These are phyloP conservation scores for Xylaria telfairii DNA, from an alignment of 495 filamentous ascomycete species.

Conservation along the genomic window DNA sequence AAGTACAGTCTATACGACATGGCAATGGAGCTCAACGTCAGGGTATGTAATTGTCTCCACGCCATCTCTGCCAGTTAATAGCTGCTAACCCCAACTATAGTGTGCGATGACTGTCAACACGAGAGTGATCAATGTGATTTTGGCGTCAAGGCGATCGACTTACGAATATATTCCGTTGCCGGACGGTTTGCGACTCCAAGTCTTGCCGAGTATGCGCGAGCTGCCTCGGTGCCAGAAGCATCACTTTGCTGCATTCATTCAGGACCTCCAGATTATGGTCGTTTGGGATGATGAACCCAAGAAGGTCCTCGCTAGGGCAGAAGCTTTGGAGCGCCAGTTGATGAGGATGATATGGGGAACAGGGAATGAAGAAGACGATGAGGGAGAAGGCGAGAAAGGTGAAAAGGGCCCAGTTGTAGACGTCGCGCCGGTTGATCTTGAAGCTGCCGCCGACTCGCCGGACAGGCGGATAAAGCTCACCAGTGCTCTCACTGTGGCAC, in stretches of 20 bases:
- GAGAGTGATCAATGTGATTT: conserved; percentile 60
- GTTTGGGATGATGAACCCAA: conserved; percentile 73
- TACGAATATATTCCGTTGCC: conserved; percentile 60
- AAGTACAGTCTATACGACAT: conserved; percentile 56
- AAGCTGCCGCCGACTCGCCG: conserved; percentile 45
- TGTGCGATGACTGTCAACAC: conserved; percentile 66
- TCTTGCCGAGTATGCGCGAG: conserved; percentile 60
- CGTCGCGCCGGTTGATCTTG: conserved; percentile 43
- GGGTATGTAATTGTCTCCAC: conserved; percentile 28
- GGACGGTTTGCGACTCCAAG: conserved; percentile 64
- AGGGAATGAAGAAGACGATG: conserved; percentile 47
- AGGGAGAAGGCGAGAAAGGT: conserved; percentile 50
- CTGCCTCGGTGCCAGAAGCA: conserved; percentile 65
- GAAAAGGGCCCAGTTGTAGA: conserved; percentile 39
- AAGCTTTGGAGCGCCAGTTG: conserved; percentile 56
- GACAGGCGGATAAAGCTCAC: conserved; percentile 54
- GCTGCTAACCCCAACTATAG: conserved; percentile 36
- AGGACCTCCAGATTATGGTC: conserved; percentile 59
- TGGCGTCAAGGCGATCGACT: conserved; percentile 48
- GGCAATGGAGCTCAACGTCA: conserved; percentile 62
- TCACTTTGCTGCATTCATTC: conserved; percentile 72
- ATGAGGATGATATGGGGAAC: conserved; percentile 62
- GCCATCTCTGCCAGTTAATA: conserved; percentile 16
- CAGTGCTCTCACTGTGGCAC: conserved; percentile 55
- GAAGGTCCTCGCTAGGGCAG: conserved; percentile 56